Evolutionary conservation across 2,329 filamentous ascomycete species (phyloP).

Genomic region (Clonostachys solani): DNA sequence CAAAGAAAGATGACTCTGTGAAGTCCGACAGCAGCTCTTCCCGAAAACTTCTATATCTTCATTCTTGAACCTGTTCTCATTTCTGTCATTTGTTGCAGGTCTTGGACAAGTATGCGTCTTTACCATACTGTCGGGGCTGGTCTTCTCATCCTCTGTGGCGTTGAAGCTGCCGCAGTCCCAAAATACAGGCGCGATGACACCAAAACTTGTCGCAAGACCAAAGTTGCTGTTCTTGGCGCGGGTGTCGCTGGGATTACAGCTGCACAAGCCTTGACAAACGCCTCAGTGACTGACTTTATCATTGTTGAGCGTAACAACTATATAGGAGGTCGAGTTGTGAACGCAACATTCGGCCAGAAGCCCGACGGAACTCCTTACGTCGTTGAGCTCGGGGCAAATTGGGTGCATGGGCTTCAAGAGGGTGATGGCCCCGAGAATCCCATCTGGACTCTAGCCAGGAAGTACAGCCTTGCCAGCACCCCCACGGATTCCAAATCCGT

Average conservation of each 20-base stretch:
- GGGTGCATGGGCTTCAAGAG: conserved; percentile 31
- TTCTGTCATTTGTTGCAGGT: too few relatives aligned
- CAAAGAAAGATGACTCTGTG: too few relatives aligned
- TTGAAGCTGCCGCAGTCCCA: too few relatives aligned
- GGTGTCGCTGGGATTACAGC: conserved; percentile 61
- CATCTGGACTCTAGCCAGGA: conserved; percentile 58
- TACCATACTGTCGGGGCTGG: too few relatives aligned
- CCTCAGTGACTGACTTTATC: conserved; percentile 58
- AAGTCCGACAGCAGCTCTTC: too few relatives aligned
- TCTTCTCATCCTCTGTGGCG: too few relatives aligned
- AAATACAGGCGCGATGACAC: too few relatives aligned
- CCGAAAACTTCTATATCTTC: too few relatives aligned
- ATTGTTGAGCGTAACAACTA: conserved; percentile 60
- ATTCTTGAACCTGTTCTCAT: too few relatives aligned
- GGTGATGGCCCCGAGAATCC: conserved; percentile 44
- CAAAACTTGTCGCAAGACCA: conserved; percentile 21
- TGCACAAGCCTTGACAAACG: conserved; percentile 57
- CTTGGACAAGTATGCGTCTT: too few relatives aligned
- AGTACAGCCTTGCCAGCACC: conserved; percentile 49
- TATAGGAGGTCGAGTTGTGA: conserved; percentile 57
- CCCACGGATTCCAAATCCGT: conserved; percentile 56
- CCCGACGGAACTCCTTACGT: conserved; percentile 46
- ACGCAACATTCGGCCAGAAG: conserved; percentile 49
- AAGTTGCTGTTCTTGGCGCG: conserved; percentile 44
- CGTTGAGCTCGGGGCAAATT: conserved; percentile 65